These are phyloP conservation scores for Corinectria fuckeliana DNA, from an alignment of 2,329 filamentous ascomycete genomes.

Conservation along the genomic window DNA sequence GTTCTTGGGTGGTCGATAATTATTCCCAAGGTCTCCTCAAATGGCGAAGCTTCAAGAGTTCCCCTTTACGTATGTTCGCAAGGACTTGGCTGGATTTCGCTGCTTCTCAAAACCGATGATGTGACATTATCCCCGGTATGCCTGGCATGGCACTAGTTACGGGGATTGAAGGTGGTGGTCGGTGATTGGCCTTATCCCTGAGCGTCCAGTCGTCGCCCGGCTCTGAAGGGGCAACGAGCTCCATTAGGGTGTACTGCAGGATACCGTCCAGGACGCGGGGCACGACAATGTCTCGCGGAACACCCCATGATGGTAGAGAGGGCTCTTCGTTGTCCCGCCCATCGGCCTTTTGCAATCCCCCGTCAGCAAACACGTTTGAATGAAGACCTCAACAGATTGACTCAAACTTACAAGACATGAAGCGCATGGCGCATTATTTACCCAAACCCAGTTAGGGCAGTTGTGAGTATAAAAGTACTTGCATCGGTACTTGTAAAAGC, in stretches of 20 bases:
- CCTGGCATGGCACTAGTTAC: constrained; percentile 40
- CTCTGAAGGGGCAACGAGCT: constrained; percentile 48
- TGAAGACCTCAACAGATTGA: not conserved
- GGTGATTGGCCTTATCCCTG: constrained; percentile 39
- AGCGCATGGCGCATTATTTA: constrained; percentile 57
- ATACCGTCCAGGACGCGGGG: constrained; percentile 54
- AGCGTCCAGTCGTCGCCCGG: constrained; percentile 48
- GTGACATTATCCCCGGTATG: constrained; percentile 33
- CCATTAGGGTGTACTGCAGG: constrained; percentile 56
- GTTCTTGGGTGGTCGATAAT: constrained; percentile 25
- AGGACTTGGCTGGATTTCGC: constrained; percentile 21
- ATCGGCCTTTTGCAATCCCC: constrained; percentile 48
- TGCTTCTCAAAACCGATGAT: constrained; percentile 31
- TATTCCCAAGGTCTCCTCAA: constrained; percentile 28
- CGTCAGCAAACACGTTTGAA: constrained; percentile 21
- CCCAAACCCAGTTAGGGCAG: constrained; percentile 61
- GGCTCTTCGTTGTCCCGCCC: constrained; percentile 53
- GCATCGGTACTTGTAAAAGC: constrained; percentile 61
- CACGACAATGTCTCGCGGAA: constrained; percentile 52
- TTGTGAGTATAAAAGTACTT: constrained; percentile 61
- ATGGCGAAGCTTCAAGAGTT: constrained; percentile 12
- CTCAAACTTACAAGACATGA: constrained; percentile 54
- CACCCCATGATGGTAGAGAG: constrained; percentile 35
- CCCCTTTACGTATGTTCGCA: constrained; percentile 18
- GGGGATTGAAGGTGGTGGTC: constrained; percentile 38